A percentile compares a stretch with the other conserved stretches of the same genome.
These are phyloP conservation scores for Baudoinia panamericana DNA, from an alignment of 495 filamentous ascomycete genomes.

Conservation along the genomic window DNA sequence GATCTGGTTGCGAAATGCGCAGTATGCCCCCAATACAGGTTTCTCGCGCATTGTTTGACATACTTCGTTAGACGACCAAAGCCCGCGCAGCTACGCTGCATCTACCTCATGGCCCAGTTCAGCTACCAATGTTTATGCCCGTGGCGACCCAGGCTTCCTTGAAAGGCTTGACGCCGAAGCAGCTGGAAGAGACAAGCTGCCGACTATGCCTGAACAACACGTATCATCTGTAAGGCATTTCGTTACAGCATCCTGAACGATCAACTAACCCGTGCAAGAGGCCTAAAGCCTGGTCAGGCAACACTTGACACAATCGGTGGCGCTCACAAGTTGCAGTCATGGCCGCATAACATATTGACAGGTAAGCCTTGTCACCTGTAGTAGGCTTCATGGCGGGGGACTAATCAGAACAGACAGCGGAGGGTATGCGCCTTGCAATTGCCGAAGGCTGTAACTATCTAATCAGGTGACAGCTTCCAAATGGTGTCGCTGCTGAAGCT, in stretches of 20 bases:
- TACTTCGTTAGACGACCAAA: slow-evolving; percentile 62
- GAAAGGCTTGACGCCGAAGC: slow-evolving; percentile 86
- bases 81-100: slow-evolving; percentile 81
- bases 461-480: slow-evolving; percentile 56
- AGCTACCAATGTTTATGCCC: slow-evolving; percentile 92
- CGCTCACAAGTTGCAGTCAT: slow-evolving; percentile 85
- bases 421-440: slow-evolving; percentile 56
- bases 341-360: slow-evolving; percentile 88
- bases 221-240: slow-evolving; percentile 56
- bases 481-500: slow-evolving; percentile 96
- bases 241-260: not conserved
- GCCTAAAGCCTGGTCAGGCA: slow-evolving; percentile 83
- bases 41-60: slow-evolving; percentile 2
- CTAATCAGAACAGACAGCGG: slow-evolving; percentile 56
- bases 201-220: slow-evolving; percentile 93
- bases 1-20: slow-evolving; percentile 23
- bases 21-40: slow-evolving; percentile 4
- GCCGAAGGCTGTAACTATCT: no score
- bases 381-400: not conserved
- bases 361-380: slow-evolving; percentile 17
- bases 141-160: slow-evolving; percentile 95
- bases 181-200: slow-evolving; percentile 77
- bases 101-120: slow-evolving; percentile 82
- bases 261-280: slow-evolving; percentile 31
- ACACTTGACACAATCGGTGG: slow-evolving; percentile 77